A percentile compares a stretch with the other conserved stretches of the same genome.
Evolutionary conservation across 345 rosid species (phyloP).

Genomic region (Erucastrum elatum): DNA sequence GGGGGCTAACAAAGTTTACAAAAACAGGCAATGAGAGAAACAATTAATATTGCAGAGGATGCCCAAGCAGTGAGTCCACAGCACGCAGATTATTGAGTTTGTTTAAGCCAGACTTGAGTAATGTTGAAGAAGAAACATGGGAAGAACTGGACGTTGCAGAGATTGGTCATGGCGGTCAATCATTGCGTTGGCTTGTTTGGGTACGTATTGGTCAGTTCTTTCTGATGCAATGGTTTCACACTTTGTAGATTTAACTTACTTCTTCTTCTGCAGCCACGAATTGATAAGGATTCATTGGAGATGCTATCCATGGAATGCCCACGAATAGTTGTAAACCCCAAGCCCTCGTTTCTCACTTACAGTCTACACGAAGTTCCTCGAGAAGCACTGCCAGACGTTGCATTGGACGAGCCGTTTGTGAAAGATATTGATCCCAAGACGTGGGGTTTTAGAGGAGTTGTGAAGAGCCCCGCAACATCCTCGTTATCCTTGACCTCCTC

Average conservation of each 20-base stretch:
- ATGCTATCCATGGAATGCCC: slow-evolving; percentile 67
- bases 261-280: slow-evolving; percentile 61
- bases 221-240: too few species aligned
- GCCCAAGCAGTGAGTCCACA: slow-evolving; percentile 66
- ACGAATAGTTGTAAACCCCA: slow-evolving; percentile 74
- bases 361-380: slow-evolving; percentile 55
- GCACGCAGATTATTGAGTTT: slow-evolving; percentile 66
- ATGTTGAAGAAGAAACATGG: slow-evolving; percentile 79
- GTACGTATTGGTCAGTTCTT: too few species aligned
- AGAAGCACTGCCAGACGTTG: slow-evolving; percentile 57
- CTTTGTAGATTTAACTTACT: too few species aligned
- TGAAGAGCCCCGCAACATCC: slow-evolving; percentile 37
- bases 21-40: slow-evolving; percentile 61
- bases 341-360: slow-evolving; percentile 58
- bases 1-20: slow-evolving; percentile 37
- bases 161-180: slow-evolving; percentile 72
- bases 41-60: slow-evolving; percentile 89
- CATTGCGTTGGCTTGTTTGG: slow-evolving; percentile 90
- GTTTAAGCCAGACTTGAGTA: slow-evolving; percentile 72
- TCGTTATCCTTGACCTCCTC: slow-evolving; percentile 34
- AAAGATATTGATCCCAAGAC: slow-evolving; percentile 68
- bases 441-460: slow-evolving; percentile 47
- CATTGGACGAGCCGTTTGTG: slow-evolving; percentile 60
- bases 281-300: slow-evolving; percentile 63
- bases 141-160: slow-evolving; percentile 79